Evolutionary conservation across 2,329 filamentous ascomycete species (phyloP), one percentile per base, ranked within the genome.

Genomic region (Ophiostoma sp.): DNA sequence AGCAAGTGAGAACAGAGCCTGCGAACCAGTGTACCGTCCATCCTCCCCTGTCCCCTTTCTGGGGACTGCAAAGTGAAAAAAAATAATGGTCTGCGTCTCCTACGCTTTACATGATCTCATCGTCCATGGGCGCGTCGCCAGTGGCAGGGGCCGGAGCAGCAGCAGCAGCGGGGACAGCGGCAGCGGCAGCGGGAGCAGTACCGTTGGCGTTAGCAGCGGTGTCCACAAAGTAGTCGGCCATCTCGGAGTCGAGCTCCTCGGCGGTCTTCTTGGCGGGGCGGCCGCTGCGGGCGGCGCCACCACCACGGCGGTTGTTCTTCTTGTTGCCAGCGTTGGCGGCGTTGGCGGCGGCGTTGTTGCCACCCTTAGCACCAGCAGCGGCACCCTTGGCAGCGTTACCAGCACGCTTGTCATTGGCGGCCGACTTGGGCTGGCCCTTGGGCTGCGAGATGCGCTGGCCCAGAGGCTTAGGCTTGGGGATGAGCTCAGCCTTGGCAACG

Each of bases 161-260:
- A 67, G 79, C 77, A 66, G 79, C 74, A 11, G 65, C 38, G 69
- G 83, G 81, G 18, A 52, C 66, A 16, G 40, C 64, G 4, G 67
- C 45, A 6, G 49, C 80, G 58, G 81, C 79, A 67, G 79, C 77
- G 62, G 80, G 76, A 67, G 80, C 74, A 69, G 81, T 81, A 42
- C 69, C 71, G 55, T 68, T 72, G 42, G 73, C 68, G 40, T 73
- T 72, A 6, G 81, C 82, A 72, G 81, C 81, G 66, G 78, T 81
- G 72, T 80, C 76, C 45, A 84, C 87, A 77, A 96, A 98, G 82
- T 99, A 99, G 79, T 98, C 95, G 27, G 87, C 89, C 95, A 99
- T 99, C 79, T 99, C 95, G 4, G 92, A 93, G 78, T 99, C 95
- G 40, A 99, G 87, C 81, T 99, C 93, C 77, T 97, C 94, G 1